These are phyloP conservation scores for Cercospora berteroae DNA, from an alignment of 2,329 filamentous ascomycete genomes.

Conservation along the genomic window DNA sequence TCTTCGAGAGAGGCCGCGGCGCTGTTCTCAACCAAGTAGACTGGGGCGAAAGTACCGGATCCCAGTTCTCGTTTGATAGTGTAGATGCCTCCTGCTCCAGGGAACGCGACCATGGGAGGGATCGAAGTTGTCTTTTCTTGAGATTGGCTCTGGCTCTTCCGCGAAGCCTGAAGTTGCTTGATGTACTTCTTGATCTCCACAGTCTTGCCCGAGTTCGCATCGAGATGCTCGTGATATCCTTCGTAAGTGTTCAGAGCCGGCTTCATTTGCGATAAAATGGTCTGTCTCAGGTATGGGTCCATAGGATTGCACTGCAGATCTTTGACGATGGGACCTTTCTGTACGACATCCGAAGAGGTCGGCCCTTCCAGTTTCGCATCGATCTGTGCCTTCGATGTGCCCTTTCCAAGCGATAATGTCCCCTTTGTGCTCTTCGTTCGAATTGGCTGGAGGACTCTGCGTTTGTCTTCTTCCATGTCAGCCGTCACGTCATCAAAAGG, in stretches of 20 bases:
- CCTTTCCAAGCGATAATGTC: constrained; percentile 38
- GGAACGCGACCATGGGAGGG: constrained; percentile 66
- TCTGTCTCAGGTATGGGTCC: constrained; percentile 68
- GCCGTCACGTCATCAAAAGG: constrained; percentile 67
- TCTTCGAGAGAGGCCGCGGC: constrained; percentile 36
- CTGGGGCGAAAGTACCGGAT: constrained; percentile 89
- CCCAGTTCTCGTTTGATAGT: constrained; percentile 81
- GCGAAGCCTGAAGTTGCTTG: constrained; percentile 39
- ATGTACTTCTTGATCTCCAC: constrained; percentile 78
- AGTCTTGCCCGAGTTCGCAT: constrained; percentile 63
- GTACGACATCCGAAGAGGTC: constrained; percentile 40
- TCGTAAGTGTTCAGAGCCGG: constrained; percentile 71
- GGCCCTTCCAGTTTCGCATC: constrained; percentile 29
- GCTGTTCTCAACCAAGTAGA: constrained; percentile 79
- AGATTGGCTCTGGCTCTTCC: constrained; percentile 44
- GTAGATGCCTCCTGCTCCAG: constrained; percentile 65
- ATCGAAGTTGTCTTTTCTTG: constrained; percentile 51
- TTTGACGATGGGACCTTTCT: constrained; percentile 71
- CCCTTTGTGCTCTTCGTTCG: constrained; percentile 50
- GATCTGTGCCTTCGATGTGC: constrained; percentile 36
- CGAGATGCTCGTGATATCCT: constrained; percentile 74
- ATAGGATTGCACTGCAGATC: constrained; percentile 87
- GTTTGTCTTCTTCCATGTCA: constrained; percentile 43
- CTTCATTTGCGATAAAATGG: constrained; percentile 71
- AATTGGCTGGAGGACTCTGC: constrained; percentile 52